These are phyloP conservation scores for Solanum lycopersicoides DNA, from an alignment of 257 asterid species.

Conservation along the genomic window DNA sequence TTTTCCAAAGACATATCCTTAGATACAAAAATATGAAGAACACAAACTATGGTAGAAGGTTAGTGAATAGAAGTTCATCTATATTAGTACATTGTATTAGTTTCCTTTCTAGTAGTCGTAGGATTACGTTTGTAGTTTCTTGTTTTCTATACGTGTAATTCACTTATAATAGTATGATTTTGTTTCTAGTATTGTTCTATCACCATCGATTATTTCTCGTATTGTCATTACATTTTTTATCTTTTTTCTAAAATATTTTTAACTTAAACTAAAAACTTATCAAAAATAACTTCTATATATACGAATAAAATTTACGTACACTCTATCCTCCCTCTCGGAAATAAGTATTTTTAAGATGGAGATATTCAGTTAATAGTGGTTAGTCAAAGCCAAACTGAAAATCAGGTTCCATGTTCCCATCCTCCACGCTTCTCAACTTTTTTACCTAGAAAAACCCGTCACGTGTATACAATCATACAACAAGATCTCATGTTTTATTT, in stretches of 20 bases:
- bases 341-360: neutral
- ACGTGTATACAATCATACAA: neutral
- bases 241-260: too few relatives aligned
- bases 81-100: too few relatives aligned
- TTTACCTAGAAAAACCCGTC: neutral
- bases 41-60: neutral
- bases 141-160: too few relatives aligned
- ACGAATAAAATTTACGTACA: too few relatives aligned
- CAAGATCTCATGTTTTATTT: neutral
- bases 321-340: accelerated
- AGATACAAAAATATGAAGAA: too few relatives aligned
- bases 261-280: too few relatives aligned
- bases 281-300: neutral
- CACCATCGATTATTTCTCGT: neutral
- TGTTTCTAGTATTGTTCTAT: too few relatives aligned
- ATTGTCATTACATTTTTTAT: too few relatives aligned
- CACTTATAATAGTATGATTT: too few relatives aligned
- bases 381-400: neutral
- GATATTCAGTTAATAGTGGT: neutral
- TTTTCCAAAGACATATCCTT: neutral
- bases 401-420: neutral
- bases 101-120: neutral
- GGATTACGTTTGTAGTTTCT: neutral
- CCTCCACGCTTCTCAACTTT: neutral
- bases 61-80: neutral